These are phyloP conservation scores for Didymella keratinophila DNA, from an alignment of 2,329 filamentous ascomycete genomes.

Conservation along the genomic window DNA sequence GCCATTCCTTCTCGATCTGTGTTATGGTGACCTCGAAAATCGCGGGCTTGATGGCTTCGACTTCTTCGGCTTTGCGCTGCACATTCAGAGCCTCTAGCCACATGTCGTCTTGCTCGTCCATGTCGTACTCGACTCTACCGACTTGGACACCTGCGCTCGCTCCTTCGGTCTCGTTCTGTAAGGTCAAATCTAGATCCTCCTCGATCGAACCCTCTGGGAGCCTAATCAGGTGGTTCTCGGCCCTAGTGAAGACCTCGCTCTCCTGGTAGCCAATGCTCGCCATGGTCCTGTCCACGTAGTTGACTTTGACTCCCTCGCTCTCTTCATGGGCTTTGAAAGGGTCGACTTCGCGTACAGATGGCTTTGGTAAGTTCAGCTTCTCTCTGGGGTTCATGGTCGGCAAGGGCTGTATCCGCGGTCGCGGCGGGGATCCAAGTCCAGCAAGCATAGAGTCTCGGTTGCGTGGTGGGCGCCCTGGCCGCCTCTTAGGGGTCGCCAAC, in stretches of 20 bases:
- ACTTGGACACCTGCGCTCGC: constrained; percentile 61
- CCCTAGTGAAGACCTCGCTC: constrained; percentile 84
- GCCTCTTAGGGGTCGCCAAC: constrained; percentile 59
- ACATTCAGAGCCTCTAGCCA: constrained; percentile 89
- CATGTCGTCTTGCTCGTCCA: constrained; percentile 98
- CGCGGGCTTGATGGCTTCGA: constrained; percentile 87
- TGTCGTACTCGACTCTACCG: constrained; percentile 95
- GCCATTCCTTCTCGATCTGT: constrained; percentile 99
- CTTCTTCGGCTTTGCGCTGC: constrained; percentile 74
- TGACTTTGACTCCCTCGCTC: constrained; percentile 81
- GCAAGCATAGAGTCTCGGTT: constrained; percentile 67
- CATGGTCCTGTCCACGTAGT: constrained; percentile 96
- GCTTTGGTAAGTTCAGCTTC: constrained; percentile 77
- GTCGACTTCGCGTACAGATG: constrained; percentile 77
- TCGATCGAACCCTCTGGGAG: constrained; percentile 68
- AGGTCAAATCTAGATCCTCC: constrained; percentile 67
- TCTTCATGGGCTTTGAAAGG: constrained; percentile 84
- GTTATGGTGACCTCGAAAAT: constrained; percentile 98
- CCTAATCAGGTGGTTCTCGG: constrained; percentile 74
- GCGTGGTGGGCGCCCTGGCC: constrained; percentile 71
- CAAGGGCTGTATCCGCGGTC: constrained; percentile 75
- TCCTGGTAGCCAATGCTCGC: constrained; percentile 95
- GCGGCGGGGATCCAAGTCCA: constrained; percentile 65
- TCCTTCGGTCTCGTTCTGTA: constrained; percentile 67
- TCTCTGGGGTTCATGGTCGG: constrained; percentile 83